Evolutionary conservation across 1,139 yeast genomes (phyloP).

Genomic region (Nakaseomyces delphensis): DNA sequence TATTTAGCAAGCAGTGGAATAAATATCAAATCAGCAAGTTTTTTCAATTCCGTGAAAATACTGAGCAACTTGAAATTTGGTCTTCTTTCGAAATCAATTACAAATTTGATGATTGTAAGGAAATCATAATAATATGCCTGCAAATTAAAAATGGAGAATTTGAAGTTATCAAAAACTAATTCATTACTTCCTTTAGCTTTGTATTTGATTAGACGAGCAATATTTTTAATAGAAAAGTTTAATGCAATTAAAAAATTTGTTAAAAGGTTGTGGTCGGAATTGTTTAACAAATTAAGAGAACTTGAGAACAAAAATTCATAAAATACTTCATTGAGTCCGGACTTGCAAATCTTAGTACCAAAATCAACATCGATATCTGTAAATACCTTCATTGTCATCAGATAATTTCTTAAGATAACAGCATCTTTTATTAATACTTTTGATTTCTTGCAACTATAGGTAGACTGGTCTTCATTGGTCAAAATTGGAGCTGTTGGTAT

Average conservation of each 20-base stretch:
- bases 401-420: slow-evolving; percentile 22
- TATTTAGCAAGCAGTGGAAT: slow-evolving; percentile 22
- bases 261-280: slow-evolving; percentile 23
- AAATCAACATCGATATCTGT: slow-evolving; percentile 19
- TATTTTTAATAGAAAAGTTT: slow-evolving; percentile 29
- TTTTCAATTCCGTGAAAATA: slow-evolving; percentile 28
- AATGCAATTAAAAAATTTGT: slow-evolving; percentile 28
- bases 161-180: slow-evolving; percentile 15
- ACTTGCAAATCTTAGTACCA: slow-evolving; percentile 23
- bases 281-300: slow-evolving; percentile 20
- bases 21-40: slow-evolving; percentile 23
- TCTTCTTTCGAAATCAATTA: slow-evolving; percentile 32
- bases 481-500: slow-evolving; percentile 12
- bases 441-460: slow-evolving; percentile 6
- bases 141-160: slow-evolving; percentile 28
- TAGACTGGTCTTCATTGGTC: slow-evolving; percentile 6
- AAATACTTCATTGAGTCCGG: slow-evolving; percentile 17
- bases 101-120: slow-evolving; percentile 31
- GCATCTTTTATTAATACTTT: slow-evolving; percentile 19
- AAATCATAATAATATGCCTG: slow-evolving; percentile 34
- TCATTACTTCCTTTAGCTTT: slow-evolving; percentile 10
- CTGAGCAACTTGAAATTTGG: slow-evolving; percentile 30
- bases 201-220: slow-evolving; percentile 18
- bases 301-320: slow-evolving; percentile 20
- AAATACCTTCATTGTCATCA: slow-evolving; percentile 27